phyloP scores from a whole-genome alignment of 768 basidiomycete genomes.

The Solioccasus polychromus region DNA sequence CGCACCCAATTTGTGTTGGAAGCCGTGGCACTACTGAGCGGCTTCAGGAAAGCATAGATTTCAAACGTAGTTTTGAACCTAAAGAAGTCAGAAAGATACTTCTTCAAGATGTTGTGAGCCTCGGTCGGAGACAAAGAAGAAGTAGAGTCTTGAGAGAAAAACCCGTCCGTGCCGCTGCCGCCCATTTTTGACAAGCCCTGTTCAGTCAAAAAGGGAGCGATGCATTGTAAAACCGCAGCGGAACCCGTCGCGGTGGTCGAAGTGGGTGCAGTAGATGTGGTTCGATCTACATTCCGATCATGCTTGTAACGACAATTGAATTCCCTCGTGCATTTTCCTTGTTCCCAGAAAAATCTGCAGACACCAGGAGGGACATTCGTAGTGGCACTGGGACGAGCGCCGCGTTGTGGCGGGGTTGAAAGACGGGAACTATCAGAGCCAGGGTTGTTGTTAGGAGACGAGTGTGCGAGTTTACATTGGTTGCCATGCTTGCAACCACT shows the following conservation, averaged over 20 bases:
- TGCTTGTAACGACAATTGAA: conserved; percentile 47
- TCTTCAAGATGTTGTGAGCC: conserved; percentile 43
- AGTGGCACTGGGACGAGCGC: conserved; percentile 5
- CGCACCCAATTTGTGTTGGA: conserved; percentile 43
- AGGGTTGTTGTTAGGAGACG: conserved; percentile 9
- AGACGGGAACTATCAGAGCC: too few relatives aligned
- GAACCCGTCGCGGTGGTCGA: conserved; percentile 8
- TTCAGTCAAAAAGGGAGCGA: conserved; percentile 46
- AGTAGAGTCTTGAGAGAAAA: conserved; percentile 34
- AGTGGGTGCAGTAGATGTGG: conserved; percentile 8
- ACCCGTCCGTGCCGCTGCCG: conserved; percentile 42
- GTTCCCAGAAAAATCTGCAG: conserved; percentile 48
- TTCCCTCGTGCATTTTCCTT: conserved; percentile 44
- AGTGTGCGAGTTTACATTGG: conserved; percentile 37
- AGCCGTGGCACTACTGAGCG: conserved; percentile 38
- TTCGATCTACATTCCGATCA: conserved; percentile 10
- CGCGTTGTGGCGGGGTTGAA: not conserved
- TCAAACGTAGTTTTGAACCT: conserved; percentile 40
- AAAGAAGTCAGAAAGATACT: conserved; percentile 43
- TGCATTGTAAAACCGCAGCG: conserved; percentile 16
- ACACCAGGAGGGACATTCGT: conserved; percentile 39
- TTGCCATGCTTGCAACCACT: conserved; percentile 46
- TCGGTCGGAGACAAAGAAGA: conserved; percentile 41
- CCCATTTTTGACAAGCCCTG: conserved; percentile 43
- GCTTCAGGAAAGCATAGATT: conserved; percentile 43